phyloP scores from a whole-genome alignment of 305 asterid genomes.

The Plantago coronopus region DNA sequence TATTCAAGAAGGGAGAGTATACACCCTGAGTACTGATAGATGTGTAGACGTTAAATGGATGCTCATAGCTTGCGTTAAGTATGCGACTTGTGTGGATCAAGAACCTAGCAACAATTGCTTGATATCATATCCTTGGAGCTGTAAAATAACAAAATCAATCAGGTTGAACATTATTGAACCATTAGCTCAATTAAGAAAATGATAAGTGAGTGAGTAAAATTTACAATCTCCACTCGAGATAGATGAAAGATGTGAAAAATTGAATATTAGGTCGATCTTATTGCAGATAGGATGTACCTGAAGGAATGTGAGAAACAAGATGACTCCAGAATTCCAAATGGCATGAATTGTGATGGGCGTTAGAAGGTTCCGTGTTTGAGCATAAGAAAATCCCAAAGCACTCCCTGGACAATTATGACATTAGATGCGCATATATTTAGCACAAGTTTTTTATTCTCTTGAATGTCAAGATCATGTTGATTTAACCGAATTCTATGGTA shows the following conservation, averaged over 20 bases:
- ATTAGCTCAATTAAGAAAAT: no score
- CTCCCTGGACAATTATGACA: constrained; percentile 40
- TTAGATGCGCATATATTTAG: neutral
- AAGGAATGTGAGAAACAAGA: constrained; percentile 81
- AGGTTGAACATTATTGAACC: neutral
- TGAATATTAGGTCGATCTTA: neutral
- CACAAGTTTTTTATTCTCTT: neutral
- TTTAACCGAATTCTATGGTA: neutral
- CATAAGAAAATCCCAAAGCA: constrained; percentile 79
- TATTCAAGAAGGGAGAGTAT: constrained; percentile 1
- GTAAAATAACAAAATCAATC: constrained; percentile 12
- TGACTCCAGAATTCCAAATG: constrained; percentile 90
- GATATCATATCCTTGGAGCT: constrained; percentile 93
- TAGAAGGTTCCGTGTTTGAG: constrained; percentile 88
- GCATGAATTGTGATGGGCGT: constrained; percentile 86
- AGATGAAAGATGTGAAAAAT: neutral
- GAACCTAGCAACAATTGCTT: constrained; percentile 66
- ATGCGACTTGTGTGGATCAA: constrained; percentile 33
- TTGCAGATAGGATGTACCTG: constrained; percentile 42
- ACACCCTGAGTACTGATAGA: neutral
- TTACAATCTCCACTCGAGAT: neutral
- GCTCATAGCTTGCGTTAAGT: neutral
- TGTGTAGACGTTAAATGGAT: no score
- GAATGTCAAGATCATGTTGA: constrained; percentile 3
- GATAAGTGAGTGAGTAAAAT: no score